Conservation (phyloP, 2,329 filamentous ascomycete genomes). For the Fusarium buharicum region DNA sequence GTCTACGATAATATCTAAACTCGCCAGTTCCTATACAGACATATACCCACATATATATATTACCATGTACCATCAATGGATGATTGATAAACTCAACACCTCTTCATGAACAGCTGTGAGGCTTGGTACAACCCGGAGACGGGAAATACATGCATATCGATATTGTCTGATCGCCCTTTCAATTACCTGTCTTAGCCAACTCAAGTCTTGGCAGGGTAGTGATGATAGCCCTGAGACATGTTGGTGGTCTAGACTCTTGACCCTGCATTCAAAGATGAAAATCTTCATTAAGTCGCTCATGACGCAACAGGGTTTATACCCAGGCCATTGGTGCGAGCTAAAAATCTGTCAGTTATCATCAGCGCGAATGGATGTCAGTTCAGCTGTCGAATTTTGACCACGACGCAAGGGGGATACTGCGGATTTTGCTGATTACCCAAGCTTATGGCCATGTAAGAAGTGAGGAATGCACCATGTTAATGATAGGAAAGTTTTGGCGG, state of each 20-base stretch:
- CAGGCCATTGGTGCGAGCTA: not conserved
- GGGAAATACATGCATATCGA: conserved; percentile 13
- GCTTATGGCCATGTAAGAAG: not conserved
- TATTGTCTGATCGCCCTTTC: conserved; percentile 8
- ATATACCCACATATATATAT: not conserved
- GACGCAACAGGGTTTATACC: conserved; percentile 12
- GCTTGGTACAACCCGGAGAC: not conserved
- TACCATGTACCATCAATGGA: not conserved
- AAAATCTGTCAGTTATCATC: conserved; percentile 5
- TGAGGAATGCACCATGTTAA: not conserved
- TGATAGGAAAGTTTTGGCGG: not conserved
- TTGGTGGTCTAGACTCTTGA: conserved; percentile 13
- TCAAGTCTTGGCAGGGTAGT: conserved; percentile 2
- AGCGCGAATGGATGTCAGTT: conserved; percentile 2
- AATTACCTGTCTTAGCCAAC: conserved; percentile 3
- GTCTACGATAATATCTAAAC: conserved; percentile 13
- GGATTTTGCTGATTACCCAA: not conserved
- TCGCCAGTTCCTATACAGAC: too few species aligned
- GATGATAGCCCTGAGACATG: conserved; percentile 18
- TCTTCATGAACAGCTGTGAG: not conserved
- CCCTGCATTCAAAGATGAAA: conserved; percentile 1
- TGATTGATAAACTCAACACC: conserved; percentile 11
- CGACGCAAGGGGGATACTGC: conserved; percentile 2
- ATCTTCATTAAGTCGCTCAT: conserved; percentile 18
- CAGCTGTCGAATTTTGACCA: conserved; percentile 16